phyloP scores from a whole-genome alignment of 108 stramenopile species.

The Cyclotella sp. region DNA sequence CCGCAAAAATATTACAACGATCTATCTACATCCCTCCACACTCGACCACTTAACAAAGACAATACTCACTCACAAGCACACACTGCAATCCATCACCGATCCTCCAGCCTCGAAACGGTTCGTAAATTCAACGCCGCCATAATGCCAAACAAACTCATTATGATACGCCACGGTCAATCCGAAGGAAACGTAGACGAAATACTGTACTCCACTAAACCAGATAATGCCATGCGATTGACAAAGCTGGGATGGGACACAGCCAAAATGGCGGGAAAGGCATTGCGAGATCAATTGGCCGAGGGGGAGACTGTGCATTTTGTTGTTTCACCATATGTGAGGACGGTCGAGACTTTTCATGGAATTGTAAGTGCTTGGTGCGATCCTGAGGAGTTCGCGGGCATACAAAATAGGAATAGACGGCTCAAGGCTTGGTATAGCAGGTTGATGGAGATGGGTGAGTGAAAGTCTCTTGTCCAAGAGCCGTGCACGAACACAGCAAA shows the following conservation, averaged over 20 bases:
- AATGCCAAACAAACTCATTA: constrained; percentile 82
- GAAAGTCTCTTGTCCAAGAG: neutral
- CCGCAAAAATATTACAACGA: neutral
- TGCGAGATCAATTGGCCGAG: constrained; percentile 59
- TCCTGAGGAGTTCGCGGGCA: constrained; percentile 69
- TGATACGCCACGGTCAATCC: constrained; percentile 87
- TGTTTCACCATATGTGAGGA: constrained; percentile 85
- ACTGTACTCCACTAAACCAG: constrained; percentile 79
- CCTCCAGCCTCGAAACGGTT: constrained; percentile 26
- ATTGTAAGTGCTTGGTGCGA: constrained; percentile 85
- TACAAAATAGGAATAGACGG: constrained; percentile 60
- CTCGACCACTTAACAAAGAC: neutral
- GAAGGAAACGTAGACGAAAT: constrained; percentile 84
- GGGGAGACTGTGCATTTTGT: constrained; percentile 83
- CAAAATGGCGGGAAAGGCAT: constrained; percentile 63
- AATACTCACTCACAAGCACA: neutral
- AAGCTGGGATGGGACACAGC: constrained; percentile 87
- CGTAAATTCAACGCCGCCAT: constrained; percentile 74
- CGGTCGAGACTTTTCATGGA: constrained; percentile 91
- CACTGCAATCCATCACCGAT: neutral
- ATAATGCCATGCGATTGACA: constrained; percentile 86
- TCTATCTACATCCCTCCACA: neutral
- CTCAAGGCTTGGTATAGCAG: constrained; percentile 79
- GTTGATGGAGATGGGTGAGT: constrained; percentile 64
- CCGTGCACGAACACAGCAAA: neutral